These are phyloP conservation scores for Leptodermis oblonga DNA, from an alignment of 257 asterid genomes.

Conservation along the genomic window DNA sequence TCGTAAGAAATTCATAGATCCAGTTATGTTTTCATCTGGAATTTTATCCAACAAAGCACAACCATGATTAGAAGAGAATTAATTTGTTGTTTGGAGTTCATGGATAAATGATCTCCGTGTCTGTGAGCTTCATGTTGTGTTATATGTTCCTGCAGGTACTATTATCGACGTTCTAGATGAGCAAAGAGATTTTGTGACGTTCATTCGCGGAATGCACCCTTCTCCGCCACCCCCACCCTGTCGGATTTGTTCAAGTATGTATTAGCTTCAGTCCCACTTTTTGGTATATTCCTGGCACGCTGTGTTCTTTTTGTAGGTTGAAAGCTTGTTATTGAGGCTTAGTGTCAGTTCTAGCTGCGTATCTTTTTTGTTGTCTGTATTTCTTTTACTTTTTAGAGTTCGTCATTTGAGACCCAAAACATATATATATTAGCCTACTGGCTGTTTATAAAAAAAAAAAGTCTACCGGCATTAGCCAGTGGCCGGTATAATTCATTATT, in stretches of 20 bases:
- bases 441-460: no score
- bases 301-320: background rate
- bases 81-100: background rate
- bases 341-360: background rate
- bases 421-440: no score
- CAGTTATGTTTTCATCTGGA: background rate
- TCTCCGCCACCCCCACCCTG: background rate
- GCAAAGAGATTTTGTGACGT: slow-evolving; percentile 2
- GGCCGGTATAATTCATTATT: no score
- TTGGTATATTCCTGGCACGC: background rate
- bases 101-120: background rate
- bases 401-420: no score
- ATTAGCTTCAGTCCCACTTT: background rate
- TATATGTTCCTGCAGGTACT: slow-evolving; percentile 50
- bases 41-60: background rate
- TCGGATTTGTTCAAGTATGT: background rate
- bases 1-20: background rate
- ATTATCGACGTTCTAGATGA: slow-evolving; percentile 53
- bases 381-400: no score
- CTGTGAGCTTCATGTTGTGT: background rate
- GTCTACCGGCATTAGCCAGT: no score
- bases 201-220: background rate
- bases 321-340: background rate
- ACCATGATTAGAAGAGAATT: background rate
- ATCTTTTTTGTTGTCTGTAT: no score